Conservation (phyloP, 352 stramenopile genomes). For the Globisporangium perplexum region DNA sequence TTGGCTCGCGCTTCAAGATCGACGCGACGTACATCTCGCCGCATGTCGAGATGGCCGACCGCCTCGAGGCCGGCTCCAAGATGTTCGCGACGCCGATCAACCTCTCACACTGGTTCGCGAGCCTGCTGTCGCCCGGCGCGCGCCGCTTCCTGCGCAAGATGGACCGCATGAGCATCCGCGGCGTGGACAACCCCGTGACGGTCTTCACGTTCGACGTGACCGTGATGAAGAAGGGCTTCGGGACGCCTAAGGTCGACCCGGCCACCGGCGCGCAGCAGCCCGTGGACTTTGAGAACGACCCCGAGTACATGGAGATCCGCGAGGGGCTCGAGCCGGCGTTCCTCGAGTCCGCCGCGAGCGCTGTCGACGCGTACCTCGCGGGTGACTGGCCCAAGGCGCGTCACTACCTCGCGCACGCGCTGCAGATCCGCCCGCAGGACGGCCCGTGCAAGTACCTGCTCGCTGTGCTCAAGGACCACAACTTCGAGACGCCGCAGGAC, state of each 20-base stretch:
- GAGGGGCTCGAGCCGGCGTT: constrained; percentile 78
- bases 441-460: constrained; percentile 90
- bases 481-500: constrained; percentile 82
- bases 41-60: constrained; percentile 92
- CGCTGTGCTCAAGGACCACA: constrained; percentile 79
- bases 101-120: constrained; percentile 78
- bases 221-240: constrained; percentile 70
- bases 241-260: constrained; percentile 61
- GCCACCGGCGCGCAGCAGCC: constrained; percentile 49
- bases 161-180: constrained; percentile 80
- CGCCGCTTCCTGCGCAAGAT: constrained; percentile 79
- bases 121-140: constrained; percentile 58
- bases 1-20: constrained; percentile 94
- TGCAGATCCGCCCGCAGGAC: constrained; percentile 79
- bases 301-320: constrained; percentile 81
- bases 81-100: constrained; percentile 86
- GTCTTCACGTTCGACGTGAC: constrained; percentile 89
- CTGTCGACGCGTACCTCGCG: constrained; percentile 69
- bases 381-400: constrained; percentile 70
- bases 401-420: constrained; percentile 67
- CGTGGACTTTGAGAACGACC: constrained; percentile 80
- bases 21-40: constrained; percentile 97
- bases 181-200: constrained; percentile 72
- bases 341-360: constrained; percentile 54
- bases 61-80: constrained; percentile 93